These are phyloP conservation scores for Mucor indicus DNA, from an alignment of 371 early-diverging fungal species.

Conservation along the genomic window DNA sequence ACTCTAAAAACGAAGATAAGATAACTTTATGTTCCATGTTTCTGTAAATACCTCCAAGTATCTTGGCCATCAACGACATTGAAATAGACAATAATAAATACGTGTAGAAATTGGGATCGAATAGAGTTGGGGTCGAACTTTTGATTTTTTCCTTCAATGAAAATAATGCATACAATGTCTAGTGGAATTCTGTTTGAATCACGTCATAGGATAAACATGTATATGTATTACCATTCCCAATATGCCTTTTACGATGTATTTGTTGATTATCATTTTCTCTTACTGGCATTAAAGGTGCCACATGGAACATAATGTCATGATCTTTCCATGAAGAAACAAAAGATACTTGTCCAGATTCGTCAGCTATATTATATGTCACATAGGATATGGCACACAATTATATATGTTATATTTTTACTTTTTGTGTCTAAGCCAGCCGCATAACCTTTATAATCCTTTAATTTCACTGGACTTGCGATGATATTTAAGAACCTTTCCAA, in stretches of 20 bases:
- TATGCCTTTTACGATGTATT: constrained; percentile 80
- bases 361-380: constrained; percentile 36
- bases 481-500: constrained; percentile 67
- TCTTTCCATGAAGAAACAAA: constrained; percentile 75
- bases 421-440: constrained; percentile 80
- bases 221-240: constrained; percentile 65
- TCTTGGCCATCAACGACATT: constrained; percentile 34
- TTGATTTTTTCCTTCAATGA: constrained; percentile 54
- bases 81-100: constrained; percentile 62
- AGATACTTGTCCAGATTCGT: constrained; percentile 74
- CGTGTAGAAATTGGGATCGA: constrained; percentile 70
- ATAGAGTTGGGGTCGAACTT: constrained; percentile 63
- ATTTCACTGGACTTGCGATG: constrained; percentile 67
- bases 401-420: constrained; percentile 32
- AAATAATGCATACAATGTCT: constrained; percentile 77
- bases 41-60: constrained; percentile 34
- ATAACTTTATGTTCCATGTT: background rate
- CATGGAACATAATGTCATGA: constrained; percentile 88
- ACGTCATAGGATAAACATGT: background rate
- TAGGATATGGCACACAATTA: too few relatives aligned
- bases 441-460: constrained; percentile 78
- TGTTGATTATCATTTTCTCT: constrained; percentile 70
- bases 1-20: constrained; percentile 29
- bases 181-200: background rate
- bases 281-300: constrained; percentile 75